A percentile compares a stretch with the other conserved stretches of the same genome.
These are phyloP conservation scores for Brassica nigra DNA, from an alignment of 345 rosid species.

Conservation along the genomic window DNA sequence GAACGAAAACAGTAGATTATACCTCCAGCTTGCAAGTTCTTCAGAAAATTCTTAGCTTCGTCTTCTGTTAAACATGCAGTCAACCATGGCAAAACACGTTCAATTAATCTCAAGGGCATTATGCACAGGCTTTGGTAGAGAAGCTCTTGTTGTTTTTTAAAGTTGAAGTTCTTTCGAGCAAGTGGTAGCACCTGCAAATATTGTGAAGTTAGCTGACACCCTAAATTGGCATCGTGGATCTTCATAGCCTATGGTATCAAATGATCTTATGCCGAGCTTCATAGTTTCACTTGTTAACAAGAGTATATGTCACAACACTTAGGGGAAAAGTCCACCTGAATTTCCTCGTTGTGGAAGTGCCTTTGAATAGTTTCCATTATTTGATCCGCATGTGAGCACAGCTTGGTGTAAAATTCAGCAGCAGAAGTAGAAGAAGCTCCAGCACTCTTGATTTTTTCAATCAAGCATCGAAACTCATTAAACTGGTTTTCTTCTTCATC, in stretches of 20 bases:
- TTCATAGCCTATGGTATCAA: conserved; percentile 20
- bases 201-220: conserved; percentile 27
- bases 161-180: conserved; percentile 71
- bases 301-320: conserved; percentile 26
- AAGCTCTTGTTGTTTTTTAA: conserved; percentile 72
- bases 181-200: conserved; percentile 79
- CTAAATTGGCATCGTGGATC: conserved; percentile 26
- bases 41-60: conserved; percentile 71
- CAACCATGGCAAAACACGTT: conserved; percentile 88
- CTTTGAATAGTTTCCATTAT: conserved; percentile 72
- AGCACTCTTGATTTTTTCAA: conserved; percentile 72
- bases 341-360: conserved; percentile 82
- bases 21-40: conserved; percentile 86
- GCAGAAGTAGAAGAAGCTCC: conserved; percentile 74
- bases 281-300: conserved; percentile 27
- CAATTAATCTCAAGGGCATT: conserved; percentile 90
- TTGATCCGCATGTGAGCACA: conserved; percentile 86
- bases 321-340: conserved; percentile 57
- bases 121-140: conserved; percentile 81
- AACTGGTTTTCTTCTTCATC: conserved; percentile 85
- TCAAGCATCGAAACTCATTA: conserved; percentile 70
- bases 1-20: conserved; percentile 18
- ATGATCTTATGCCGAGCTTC: conserved; percentile 24
- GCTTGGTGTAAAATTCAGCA: conserved; percentile 68
- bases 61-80: conserved; percentile 65